Evolutionary conservation across 345 rosid genomes (phyloP), one percentile per base, ranked within the genome.

Genomic region (Bruguiera parviflora): DNA sequence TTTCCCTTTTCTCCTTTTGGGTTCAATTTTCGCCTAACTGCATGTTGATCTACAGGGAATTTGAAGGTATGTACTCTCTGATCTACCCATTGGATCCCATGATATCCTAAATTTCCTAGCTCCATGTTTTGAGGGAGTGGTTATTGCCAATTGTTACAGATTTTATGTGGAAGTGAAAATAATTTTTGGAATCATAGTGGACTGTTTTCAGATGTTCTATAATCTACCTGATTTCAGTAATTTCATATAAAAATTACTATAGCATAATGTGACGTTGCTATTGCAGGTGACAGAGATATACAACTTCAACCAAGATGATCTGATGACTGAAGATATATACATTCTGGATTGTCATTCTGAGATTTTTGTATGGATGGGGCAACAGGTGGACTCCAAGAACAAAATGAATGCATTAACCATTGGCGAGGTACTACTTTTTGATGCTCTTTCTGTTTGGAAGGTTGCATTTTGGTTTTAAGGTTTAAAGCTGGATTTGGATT

Each of bases 281-380:
- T 75, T 78, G 71, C 86, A 95, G 99, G 97, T 80, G 67, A 84
- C 80, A 32, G 99, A 96, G 86, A 89, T 92, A 68, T 84, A 90
- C 71, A 96, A 82, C 84, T 96, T 90, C 70, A 73, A 88, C 37
- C 98, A 92, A 81, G 99, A 96, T 77, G 99, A 96, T 85, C 76
- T 96, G 83, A 89, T 96, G 99, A 90, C 99, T 8, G 99, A 96
- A 82, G 99, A 96, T 76, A 88, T 89, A 74, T 90, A 85, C 82
- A 83, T 96, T 80, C 89, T 96, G 75, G 92, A 96, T 86, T 83
- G 88, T 82, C 92, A 90, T 79, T 84, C 89, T 27, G 92, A 88
- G 64, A 80, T 89, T 73, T 96, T 81, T 84, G 88, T 92, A 63
- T 96, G 99, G 99, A 92, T 90, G 29, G 99, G 99, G 65, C 94